These are phyloP conservation scores for Pseudotulostoma volvatum DNA, from an alignment of 495 filamentous ascomycete species.

Conservation along the genomic window DNA sequence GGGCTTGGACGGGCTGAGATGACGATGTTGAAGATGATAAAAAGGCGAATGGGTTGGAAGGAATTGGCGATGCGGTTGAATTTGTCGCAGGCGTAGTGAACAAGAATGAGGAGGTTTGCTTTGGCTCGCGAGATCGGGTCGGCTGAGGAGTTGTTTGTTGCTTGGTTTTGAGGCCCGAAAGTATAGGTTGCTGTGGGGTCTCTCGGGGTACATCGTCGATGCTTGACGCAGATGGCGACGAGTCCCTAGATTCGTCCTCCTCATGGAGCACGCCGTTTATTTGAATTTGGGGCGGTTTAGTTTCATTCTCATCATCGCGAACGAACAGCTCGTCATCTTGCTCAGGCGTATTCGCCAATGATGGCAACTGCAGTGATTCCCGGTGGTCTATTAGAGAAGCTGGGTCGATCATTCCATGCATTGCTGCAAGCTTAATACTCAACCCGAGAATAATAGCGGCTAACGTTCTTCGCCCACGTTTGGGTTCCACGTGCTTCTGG, in stretches of 20 bases:
- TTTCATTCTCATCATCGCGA: conserved; percentile 22
- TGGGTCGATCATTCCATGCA: conserved; percentile 29
- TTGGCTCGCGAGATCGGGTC: conserved; percentile 2
- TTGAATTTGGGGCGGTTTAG: conserved; percentile 1
- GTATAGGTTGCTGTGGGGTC: conserved; percentile 3
- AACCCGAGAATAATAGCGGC: conserved; percentile 36
- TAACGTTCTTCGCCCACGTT: conserved; percentile 31
- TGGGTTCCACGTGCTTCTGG: conserved; percentile 31
- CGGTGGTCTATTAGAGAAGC: conserved; percentile 10
- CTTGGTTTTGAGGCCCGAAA: neutral
- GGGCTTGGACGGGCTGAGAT: too few relatives aligned
- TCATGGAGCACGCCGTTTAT: conserved; percentile 1
- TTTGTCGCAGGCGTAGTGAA: conserved; percentile 5
- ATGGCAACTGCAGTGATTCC: neutral
- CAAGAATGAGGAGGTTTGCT: conserved; percentile 11
- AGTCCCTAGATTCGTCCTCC: neutral
- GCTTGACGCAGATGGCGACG: conserved; percentile 4
- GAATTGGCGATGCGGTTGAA: conserved; percentile 1
- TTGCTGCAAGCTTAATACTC: conserved; percentile 29
- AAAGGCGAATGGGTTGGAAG: conserved; percentile 10
- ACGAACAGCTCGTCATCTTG: conserved; percentile 30
- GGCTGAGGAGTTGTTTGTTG: neutral
- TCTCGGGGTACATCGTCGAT: conserved; percentile 5
- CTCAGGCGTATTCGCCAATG: conserved; percentile 3
- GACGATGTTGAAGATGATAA: conserved; percentile 8